Evolutionary conservation across 176 grass and related monocot species (phyloP).

Genomic region (Raddia guianensis): DNA sequence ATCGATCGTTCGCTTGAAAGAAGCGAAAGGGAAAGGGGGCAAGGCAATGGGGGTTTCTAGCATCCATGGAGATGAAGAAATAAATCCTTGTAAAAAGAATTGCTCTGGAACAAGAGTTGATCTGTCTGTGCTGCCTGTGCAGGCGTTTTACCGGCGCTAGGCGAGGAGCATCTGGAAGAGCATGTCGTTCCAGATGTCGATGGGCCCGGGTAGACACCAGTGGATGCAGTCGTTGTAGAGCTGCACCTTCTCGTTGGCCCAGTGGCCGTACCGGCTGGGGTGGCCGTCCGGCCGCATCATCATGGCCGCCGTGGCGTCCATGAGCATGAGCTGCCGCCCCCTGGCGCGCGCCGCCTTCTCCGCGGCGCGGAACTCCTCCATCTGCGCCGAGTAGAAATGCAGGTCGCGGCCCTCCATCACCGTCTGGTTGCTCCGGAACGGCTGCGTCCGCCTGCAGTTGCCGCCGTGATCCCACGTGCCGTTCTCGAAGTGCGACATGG

Average conservation of each 20-base stretch:
- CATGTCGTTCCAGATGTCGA: constrained; percentile 82
- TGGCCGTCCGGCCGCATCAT: constrained; percentile 84
- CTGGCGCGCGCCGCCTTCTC: constrained; percentile 30
- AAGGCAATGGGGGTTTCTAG: too few relatives aligned
- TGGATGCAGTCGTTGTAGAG: constrained; percentile 83
- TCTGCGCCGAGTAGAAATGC: constrained; percentile 63
- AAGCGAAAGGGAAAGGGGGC: too few relatives aligned
- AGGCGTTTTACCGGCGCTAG: constrained; percentile 26
- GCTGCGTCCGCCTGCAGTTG: constrained; percentile 59
- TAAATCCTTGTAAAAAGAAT: constrained; percentile 43
- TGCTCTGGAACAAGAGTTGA: constrained; percentile 17
- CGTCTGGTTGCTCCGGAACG: constrained; percentile 58
- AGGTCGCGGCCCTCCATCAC: constrained; percentile 55
- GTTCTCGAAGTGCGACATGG: constrained; percentile 89
- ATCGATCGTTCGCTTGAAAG: too few relatives aligned
- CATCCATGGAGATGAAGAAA: too few relatives aligned
- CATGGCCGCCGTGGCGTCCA: constrained; percentile 69
- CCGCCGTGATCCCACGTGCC: constrained; percentile 86
- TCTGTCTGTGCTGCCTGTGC: not conserved
- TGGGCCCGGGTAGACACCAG: constrained; percentile 74
- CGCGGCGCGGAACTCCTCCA: constrained; percentile 69
- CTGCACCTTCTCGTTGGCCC: constrained; percentile 59
- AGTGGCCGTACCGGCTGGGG: constrained; percentile 68
- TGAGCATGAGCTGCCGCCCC: constrained; percentile 51
- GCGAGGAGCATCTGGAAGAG: constrained; percentile 68